These are phyloP conservation scores for Spergularia bocconei DNA, from an alignment of 148 eudicot genomes.

Conservation along the genomic window DNA sequence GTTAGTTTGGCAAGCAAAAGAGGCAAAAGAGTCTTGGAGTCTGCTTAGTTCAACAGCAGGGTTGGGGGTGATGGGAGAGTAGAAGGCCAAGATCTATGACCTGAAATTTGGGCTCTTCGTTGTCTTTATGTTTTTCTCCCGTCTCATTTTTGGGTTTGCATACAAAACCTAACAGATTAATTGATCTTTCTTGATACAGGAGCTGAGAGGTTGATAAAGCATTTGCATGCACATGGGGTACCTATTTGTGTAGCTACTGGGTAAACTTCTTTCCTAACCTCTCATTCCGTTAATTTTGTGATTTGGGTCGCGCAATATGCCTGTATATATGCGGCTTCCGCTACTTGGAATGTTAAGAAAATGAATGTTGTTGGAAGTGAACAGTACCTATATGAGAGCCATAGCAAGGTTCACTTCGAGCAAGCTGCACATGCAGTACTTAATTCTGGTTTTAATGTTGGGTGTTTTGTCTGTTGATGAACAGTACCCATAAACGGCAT, in stretches of 20 bases:
- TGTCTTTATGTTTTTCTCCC: background rate
- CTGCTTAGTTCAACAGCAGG: background rate
- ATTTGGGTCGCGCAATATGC: background rate
- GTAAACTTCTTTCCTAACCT: slow-evolving; percentile 28
- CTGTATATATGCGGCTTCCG: background rate
- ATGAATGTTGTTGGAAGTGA: background rate
- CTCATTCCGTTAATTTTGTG: background rate
- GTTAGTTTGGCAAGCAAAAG: too few relatives aligned
- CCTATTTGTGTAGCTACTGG: slow-evolving; percentile 94
- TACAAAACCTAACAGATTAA: background rate
- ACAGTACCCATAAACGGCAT: slow-evolving; percentile 73
- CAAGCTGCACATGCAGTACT: background rate
- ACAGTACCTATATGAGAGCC: background rate
- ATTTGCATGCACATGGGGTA: slow-evolving; percentile 66
- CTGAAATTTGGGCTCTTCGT: background rate
- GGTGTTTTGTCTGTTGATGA: slow-evolving; percentile 11
- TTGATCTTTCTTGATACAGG: slow-evolving; percentile 39
- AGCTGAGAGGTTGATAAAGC: slow-evolving; percentile 69
- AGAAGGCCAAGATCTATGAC: background rate
- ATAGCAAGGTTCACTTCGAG: background rate
- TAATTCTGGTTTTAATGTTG: background rate
- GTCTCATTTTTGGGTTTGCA: background rate
- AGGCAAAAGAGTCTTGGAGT: background rate
- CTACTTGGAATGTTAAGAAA: background rate
- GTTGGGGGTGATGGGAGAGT: too few relatives aligned